phyloP scores from a whole-genome alignment of 192 early-diverging fungal species.

The Backusella australiensis region DNA sequence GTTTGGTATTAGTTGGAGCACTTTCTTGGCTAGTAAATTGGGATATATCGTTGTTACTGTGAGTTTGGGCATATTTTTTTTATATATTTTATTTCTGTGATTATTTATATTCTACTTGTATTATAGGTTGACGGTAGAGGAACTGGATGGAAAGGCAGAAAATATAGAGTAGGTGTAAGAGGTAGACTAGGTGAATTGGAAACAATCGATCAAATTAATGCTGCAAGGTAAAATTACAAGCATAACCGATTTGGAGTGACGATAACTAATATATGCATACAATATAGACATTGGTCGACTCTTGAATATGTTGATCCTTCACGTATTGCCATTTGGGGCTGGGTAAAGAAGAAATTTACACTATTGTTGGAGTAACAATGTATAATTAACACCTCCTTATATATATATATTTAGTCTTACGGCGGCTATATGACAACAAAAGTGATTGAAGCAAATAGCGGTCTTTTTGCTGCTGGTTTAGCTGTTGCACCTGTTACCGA shows the following conservation, averaged over 20 bases:
- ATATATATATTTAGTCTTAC: conserved; percentile 60
- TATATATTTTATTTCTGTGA: not conserved
- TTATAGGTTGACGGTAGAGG: conserved; percentile 79
- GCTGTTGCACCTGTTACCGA: conserved; percentile 96
- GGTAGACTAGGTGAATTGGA: conserved; percentile 81
- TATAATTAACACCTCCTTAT: not conserved
- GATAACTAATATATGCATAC: not conserved
- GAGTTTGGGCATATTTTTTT: not conserved
- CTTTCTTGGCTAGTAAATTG: conserved; percentile 61
- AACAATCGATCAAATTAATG: conserved; percentile 83
- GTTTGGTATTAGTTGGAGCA: conserved; percentile 72
- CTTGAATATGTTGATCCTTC: conserved; percentile 77
- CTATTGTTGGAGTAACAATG: not conserved
- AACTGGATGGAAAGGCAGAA: conserved; percentile 83
- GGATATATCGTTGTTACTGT: conserved; percentile 67
- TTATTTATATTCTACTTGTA: conserved; percentile 9
- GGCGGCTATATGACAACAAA: conserved; percentile 89
- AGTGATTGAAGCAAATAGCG: conserved; percentile 79
- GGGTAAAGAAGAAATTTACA: conserved; percentile 46
- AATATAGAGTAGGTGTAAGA: conserved; percentile 72
- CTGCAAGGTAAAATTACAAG: conserved; percentile 59
- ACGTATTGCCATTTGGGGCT: conserved; percentile 93
- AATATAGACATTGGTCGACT: conserved; percentile 46
- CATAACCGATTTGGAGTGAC: not conserved
- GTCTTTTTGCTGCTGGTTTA: conserved; percentile 82